Percentiles rank a stretch among this genome's conserved stretches.
Conservation (phyloP, 495 filamentous ascomycete genomes). For the Aspergillus mulundensis region DNA sequence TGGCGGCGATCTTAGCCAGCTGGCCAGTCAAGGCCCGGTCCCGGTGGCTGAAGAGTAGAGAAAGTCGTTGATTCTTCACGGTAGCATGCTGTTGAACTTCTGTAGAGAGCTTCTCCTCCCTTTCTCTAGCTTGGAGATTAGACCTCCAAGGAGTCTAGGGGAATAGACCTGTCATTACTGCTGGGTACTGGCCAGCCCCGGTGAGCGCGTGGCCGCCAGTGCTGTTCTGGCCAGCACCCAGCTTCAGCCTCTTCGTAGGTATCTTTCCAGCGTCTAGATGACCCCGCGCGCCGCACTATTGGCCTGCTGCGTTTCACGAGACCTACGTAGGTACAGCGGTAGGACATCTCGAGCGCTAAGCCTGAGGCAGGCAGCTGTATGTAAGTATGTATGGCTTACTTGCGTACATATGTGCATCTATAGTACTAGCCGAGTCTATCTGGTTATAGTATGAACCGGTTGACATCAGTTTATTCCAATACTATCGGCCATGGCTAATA, state of each 20-base stretch:
- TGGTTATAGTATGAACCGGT: neutral
- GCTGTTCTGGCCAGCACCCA: neutral
- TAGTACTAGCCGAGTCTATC: neutral
- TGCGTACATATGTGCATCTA: neutral
- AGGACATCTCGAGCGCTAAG: neutral
- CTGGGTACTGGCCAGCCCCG: neutral
- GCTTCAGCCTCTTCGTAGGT: neutral
- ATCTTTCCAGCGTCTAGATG: neutral
- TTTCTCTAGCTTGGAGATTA: too few relatives aligned
- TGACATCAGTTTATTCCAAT: neutral
- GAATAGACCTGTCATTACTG: neutral
- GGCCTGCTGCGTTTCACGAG: conserved; percentile 6
- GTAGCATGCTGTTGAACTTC: too few relatives aligned
- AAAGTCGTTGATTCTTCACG: neutral
- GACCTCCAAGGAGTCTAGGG: neutral
- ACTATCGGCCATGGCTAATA: neutral
- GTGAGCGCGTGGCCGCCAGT: too few relatives aligned
- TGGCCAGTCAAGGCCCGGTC: neutral
- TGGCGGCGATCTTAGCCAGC: conserved; percentile 18
- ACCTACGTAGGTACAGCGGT: neutral
- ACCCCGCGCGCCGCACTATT: neutral
- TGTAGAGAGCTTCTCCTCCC: too few relatives aligned
- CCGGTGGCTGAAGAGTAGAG: neutral
- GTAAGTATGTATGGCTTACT: neutral
- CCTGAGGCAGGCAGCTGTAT: neutral